These are phyloP conservation scores for Cladosporium sp. DNA, from an alignment of 2,329 filamentous ascomycete genomes.

Conservation along the genomic window DNA sequence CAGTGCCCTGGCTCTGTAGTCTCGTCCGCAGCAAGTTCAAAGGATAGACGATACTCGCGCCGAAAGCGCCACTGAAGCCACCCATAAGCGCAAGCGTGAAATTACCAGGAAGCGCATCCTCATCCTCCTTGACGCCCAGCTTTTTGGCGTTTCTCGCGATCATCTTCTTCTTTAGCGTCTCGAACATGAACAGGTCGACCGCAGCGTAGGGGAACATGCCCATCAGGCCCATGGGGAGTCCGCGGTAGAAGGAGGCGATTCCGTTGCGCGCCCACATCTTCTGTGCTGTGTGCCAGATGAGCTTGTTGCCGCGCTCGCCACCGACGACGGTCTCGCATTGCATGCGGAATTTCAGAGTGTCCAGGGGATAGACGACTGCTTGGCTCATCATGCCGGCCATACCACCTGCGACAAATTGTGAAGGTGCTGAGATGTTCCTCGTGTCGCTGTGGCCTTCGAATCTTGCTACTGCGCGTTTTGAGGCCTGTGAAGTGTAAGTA, in stretches of 20 bases:
- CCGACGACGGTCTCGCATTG: slow-evolving; percentile 92
- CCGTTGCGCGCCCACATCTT: slow-evolving; percentile 84
- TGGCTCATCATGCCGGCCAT: slow-evolving; percentile 93
- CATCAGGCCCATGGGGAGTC: slow-evolving; percentile 86
- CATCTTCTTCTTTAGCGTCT: slow-evolving; percentile 79
- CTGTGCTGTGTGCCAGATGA: slow-evolving; percentile 77
- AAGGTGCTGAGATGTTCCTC: slow-evolving; percentile 74
- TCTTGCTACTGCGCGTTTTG: slow-evolving; percentile 81
- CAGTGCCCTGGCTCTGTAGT: slow-evolving; percentile 43
- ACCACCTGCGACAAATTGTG: slow-evolving; percentile 88
- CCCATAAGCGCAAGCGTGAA: slow-evolving; percentile 86
- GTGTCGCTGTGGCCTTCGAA: slow-evolving; percentile 87
- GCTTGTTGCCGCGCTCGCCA: slow-evolving; percentile 76
- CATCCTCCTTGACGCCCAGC: slow-evolving; percentile 75
- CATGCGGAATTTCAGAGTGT: slow-evolving; percentile 81
- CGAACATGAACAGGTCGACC: slow-evolving; percentile 94
- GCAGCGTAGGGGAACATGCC: slow-evolving; percentile 98
- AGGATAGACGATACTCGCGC: slow-evolving; percentile 91
- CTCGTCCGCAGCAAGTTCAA: slow-evolving; percentile 90
- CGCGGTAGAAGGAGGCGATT: slow-evolving; percentile 78
- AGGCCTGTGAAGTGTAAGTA: slow-evolving; percentile 54
- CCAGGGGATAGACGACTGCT: slow-evolving; percentile 91
- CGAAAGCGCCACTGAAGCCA: slow-evolving; percentile 85
- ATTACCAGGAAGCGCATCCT: slow-evolving; percentile 73
- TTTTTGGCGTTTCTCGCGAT: slow-evolving; percentile 68